phyloP scores from a whole-genome alignment of 2,329 filamentous ascomycete genomes.

The Ascocoryne sarcoides region DNA sequence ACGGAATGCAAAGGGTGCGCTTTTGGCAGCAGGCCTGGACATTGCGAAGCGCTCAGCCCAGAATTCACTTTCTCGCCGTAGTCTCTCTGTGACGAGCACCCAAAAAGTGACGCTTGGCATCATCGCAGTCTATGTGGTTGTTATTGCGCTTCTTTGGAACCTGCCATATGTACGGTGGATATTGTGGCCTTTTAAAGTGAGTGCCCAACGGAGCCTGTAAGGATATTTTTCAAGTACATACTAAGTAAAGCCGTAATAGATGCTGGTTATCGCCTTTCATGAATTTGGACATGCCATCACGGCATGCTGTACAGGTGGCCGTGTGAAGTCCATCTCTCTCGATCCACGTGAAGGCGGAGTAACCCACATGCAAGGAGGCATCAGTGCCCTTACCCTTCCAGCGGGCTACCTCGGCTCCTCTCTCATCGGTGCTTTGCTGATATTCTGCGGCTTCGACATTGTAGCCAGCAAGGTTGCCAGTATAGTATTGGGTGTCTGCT shows the following conservation, averaged over 20 bases:
- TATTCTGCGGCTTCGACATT: slow-evolving; percentile 74
- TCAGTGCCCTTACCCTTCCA: slow-evolving; percentile 61
- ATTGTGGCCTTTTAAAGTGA: slow-evolving; percentile 73
- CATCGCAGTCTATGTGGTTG: slow-evolving; percentile 62
- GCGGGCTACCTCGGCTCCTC: slow-evolving; percentile 72
- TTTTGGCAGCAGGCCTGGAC: slow-evolving; percentile 12
- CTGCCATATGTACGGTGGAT: slow-evolving; percentile 66
- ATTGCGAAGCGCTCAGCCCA: slow-evolving; percentile 12
- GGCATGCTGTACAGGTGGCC: slow-evolving; percentile 62
- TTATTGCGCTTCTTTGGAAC: slow-evolving; percentile 72
- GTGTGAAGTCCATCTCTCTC: slow-evolving; percentile 64
- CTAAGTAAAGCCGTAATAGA: slow-evolving; percentile 35
- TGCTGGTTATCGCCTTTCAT: slow-evolving; percentile 78
- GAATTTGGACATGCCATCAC: slow-evolving; percentile 71
- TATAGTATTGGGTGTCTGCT: slow-evolving; percentile 63
- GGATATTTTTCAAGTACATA: neutral
- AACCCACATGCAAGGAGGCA: slow-evolving; percentile 68
- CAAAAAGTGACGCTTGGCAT: slow-evolving; percentile 64
- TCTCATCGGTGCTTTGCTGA: slow-evolving; percentile 67
- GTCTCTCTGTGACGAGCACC: slow-evolving; percentile 43
- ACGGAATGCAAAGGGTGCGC: slow-evolving; percentile 4
- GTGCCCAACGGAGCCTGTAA: slow-evolving; percentile 3
- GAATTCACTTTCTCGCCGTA: slow-evolving; percentile 13
- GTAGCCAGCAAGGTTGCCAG: slow-evolving; percentile 74
- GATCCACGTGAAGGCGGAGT: slow-evolving; percentile 71